These are phyloP conservation scores for Suhomyces sp. DNA, from an alignment of 805 yeast genomes.

Conservation along the genomic window DNA sequence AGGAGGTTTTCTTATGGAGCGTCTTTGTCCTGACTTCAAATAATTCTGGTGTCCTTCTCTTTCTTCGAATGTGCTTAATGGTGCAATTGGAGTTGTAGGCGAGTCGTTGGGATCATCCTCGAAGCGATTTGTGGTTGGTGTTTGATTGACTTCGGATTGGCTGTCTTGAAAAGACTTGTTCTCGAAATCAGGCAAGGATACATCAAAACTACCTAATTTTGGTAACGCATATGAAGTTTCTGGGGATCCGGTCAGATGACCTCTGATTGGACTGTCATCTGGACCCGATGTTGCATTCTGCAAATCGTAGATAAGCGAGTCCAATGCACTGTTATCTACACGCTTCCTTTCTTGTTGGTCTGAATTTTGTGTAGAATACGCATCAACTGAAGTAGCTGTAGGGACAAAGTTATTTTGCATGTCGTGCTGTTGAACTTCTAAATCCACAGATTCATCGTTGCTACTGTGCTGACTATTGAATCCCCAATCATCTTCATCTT, in stretches of 20 bases:
- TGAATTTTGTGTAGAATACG: too few species aligned
- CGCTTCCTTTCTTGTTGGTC: conserved; percentile 4
- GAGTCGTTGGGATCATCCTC: conserved; percentile 9
- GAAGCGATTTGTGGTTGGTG: background rate
- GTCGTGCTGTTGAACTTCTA: background rate
- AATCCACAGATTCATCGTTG: conserved; percentile 1
- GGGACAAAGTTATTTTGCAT: background rate
- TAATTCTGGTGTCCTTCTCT: conserved; percentile 24
- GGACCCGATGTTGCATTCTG: conserved; percentile 16
- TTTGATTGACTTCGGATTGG: too few species aligned
- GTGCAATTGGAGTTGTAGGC: conserved; percentile 24
- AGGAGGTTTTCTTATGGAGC: conserved; percentile 41
- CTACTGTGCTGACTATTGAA: conserved; percentile 22
- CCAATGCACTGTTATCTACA: conserved; percentile 31
- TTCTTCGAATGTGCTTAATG: conserved; percentile 22
- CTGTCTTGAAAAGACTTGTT: conserved; percentile 16
- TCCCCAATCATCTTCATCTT: conserved; percentile 27
- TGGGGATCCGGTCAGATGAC: too few species aligned
- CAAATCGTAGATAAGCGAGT: conserved; percentile 38
- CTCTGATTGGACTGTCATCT: background rate
- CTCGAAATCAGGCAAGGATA: conserved; percentile 31
- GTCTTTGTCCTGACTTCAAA: conserved; percentile 25
- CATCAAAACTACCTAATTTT: conserved; percentile 21
- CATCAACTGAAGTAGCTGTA: conserved; percentile 1
- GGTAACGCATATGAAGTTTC: conserved; percentile 19